Evolutionary conservation across 352 stramenopile species (phyloP).

Genomic region (Globisporangium abappressorium): DNA sequence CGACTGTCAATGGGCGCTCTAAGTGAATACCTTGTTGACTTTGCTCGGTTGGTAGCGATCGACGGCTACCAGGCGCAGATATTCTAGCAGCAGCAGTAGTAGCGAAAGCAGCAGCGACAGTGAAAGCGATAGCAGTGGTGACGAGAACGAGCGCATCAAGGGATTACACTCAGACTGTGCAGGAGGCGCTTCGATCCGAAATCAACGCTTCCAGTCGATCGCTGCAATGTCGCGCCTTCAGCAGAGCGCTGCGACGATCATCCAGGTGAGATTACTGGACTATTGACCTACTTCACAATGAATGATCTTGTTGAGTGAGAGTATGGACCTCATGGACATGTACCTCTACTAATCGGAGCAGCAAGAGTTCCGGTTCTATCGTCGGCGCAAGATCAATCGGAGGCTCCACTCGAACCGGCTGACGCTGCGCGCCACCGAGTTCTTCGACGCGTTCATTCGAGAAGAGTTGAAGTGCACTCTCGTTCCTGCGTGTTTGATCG

Average conservation of each 20-base stretch:
- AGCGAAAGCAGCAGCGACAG: constrained; percentile 13
- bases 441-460: constrained; percentile 33
- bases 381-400: constrained; percentile 21
- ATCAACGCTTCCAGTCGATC: constrained; percentile 43
- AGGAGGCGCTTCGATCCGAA: constrained; percentile 20
- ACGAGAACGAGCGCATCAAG: constrained; percentile 7
- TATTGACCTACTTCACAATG: background rate
- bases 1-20: too few relatives aligned
- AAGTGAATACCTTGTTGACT: background rate
- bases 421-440: constrained; percentile 18
- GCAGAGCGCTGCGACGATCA: constrained; percentile 32
- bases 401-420: constrained; percentile 21
- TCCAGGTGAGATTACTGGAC: constrained; percentile 31
- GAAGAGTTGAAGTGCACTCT: constrained; percentile 26
- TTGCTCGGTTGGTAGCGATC: background rate
- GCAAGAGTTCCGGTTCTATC: constrained; percentile 45
- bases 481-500: constrained; percentile 38
- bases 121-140: background rate
- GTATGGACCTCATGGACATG: too few relatives aligned
- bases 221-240: constrained; percentile 46
- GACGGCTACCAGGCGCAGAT: background rate
- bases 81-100: constrained; percentile 9
- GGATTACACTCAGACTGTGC: too few relatives aligned
- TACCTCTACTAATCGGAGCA: constrained; percentile 7
- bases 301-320: background rate